Conservation (phyloP, 164 flowering plant species). For the Nelumbo lutea region DNA sequence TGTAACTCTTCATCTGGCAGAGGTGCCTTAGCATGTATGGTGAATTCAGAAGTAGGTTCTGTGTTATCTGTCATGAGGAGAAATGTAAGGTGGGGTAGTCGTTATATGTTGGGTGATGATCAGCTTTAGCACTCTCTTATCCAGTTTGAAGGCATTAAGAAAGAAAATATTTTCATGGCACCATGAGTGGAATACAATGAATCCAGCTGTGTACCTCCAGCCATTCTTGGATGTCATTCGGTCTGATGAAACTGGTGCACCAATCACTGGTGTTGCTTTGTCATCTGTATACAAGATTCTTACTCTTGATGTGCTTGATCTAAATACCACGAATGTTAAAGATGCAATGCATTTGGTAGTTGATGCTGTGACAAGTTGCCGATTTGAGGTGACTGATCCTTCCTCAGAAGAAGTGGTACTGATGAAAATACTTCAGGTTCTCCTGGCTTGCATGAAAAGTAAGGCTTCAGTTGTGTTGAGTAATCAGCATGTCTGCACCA, state of each 20-base stretch:
- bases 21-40: constrained; percentile 31
- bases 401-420: constrained; percentile 49
- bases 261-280: constrained; percentile 46
- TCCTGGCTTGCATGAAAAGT: constrained; percentile 48
- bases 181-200: constrained; percentile 24
- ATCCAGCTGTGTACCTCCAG: constrained; percentile 32
- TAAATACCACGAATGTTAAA: constrained; percentile 31
- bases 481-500: constrained; percentile 52
- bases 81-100: constrained; percentile 36
- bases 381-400: constrained; percentile 55
- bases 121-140: constrained; percentile 34
- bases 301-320: constrained; percentile 36
- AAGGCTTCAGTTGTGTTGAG: constrained; percentile 36
- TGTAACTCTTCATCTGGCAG: constrained; percentile 16
- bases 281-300: constrained; percentile 44
- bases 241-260: constrained; percentile 54
- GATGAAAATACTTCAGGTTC: constrained; percentile 52
- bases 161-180: constrained; percentile 30
- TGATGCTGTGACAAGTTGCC: constrained; percentile 50
- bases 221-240: constrained; percentile 47
- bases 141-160: constrained; percentile 26
- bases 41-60: constrained; percentile 35
- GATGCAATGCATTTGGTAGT: constrained; percentile 40
- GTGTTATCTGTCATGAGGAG: constrained; percentile 41
- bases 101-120: constrained; percentile 32